phyloP scores from a whole-genome alignment of 2,329 filamentous ascomycete genomes.

The Sclerotinia nivalis region DNA sequence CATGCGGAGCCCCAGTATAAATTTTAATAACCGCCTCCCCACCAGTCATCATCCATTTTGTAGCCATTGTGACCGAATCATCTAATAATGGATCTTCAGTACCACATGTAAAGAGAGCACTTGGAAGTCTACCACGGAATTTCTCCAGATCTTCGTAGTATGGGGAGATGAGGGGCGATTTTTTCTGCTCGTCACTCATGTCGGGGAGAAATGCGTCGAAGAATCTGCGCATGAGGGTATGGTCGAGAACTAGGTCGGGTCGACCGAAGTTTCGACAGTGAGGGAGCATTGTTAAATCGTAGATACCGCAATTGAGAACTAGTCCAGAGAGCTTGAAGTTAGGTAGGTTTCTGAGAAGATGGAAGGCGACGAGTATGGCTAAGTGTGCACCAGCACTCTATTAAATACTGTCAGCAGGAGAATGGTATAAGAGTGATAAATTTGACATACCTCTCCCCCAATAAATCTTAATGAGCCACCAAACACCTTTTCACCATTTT shows the following conservation, averaged over 20 bases:
- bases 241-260: constrained; percentile 45
- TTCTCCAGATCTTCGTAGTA: constrained; percentile 50
- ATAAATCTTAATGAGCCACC: constrained; percentile 48
- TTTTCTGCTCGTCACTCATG: constrained; percentile 45
- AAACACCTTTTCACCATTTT: constrained; percentile 47
- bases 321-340: constrained; percentile 50
- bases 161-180: constrained; percentile 50
- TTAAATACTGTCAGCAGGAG: constrained; percentile 3
- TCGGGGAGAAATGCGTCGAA: constrained; percentile 48
- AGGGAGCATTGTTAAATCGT: constrained; percentile 49
- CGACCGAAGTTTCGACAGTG: constrained; percentile 39
- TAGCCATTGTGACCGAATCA: constrained; percentile 55
- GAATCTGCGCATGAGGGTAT: constrained; percentile 49
- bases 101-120: constrained; percentile 55
- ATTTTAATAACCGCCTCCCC: constrained; percentile 54
- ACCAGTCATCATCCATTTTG: constrained; percentile 55
- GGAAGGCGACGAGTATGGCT: constrained; percentile 48
- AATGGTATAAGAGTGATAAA: no score
- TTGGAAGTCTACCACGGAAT: constrained; percentile 46
- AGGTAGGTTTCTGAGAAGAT: constrained; percentile 46
- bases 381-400: constrained; percentile 55
- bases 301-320: constrained; percentile 55
- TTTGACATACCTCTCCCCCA: constrained; percentile 46
- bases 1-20: constrained; percentile 56
- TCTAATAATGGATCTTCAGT: constrained; percentile 55